Evolutionary conservation across 2,329 filamentous ascomycete genomes (phyloP).

Genomic region (Cephalotrichum gorgonifer): DNA sequence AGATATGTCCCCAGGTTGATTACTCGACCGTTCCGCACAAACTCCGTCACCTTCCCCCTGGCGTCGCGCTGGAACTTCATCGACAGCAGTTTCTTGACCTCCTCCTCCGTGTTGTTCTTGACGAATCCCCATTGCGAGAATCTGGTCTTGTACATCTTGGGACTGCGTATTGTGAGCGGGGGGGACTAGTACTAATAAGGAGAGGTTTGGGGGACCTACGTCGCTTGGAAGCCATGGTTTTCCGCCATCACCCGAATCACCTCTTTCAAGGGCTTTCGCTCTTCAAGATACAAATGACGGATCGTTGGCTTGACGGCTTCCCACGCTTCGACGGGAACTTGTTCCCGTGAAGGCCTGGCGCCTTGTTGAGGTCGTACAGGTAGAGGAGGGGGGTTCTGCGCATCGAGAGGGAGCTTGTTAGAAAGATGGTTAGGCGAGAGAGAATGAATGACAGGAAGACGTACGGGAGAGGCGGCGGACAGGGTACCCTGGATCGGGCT

Average conservation of each 20-base stretch:
- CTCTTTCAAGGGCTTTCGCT: slow-evolving; percentile 39
- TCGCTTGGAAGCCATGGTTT: slow-evolving; percentile 35
- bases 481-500: not conserved
- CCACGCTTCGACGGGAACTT: slow-evolving; percentile 35
- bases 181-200: not conserved
- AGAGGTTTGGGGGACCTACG: slow-evolving; percentile 23
- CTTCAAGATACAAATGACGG: slow-evolving; percentile 33
- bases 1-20: slow-evolving; percentile 41
- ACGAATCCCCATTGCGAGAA: slow-evolving; percentile 45
- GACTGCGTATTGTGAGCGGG: slow-evolving; percentile 20
- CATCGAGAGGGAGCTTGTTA: not conserved
- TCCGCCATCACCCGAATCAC: slow-evolving; percentile 41
- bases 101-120: slow-evolving; percentile 44
- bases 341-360: slow-evolving; percentile 21
- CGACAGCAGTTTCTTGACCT: slow-evolving; percentile 37
- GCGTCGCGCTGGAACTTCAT: slow-evolving; percentile 43
- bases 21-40: slow-evolving; percentile 40
- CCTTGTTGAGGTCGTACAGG: slow-evolving; percentile 3
- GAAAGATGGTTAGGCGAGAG: not conserved
- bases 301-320: slow-evolving; percentile 36
- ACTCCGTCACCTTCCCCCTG: slow-evolving; percentile 40
- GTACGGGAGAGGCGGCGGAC: not conserved
- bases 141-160: slow-evolving; percentile 46
- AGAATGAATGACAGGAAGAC: not conserved
- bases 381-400: slow-evolving; percentile 5